Evolutionary conservation across 2,329 filamentous ascomycete species (phyloP).

Genomic region (Fusarium chaquense): DNA sequence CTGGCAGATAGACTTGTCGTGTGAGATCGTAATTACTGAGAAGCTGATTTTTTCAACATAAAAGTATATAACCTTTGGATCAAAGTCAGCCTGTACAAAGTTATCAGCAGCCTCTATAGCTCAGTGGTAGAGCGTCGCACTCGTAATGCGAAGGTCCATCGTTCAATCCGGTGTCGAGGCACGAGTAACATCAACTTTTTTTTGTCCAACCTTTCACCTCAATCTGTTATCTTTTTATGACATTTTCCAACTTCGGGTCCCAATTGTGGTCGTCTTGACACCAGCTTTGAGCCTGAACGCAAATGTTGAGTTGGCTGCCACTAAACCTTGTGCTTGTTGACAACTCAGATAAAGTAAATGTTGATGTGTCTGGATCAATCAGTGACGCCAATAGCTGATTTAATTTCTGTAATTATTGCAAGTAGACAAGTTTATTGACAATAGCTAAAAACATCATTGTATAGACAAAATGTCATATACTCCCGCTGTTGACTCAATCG

Average conservation of each 20-base stretch:
- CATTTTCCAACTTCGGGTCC: neutral
- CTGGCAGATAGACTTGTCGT: neutral
- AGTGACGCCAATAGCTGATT: neutral
- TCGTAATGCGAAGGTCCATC: conserved; percentile 1
- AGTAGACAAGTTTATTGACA: neutral
- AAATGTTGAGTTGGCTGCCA: neutral
- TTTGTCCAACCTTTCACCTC: neutral
- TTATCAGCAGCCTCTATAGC: neutral
- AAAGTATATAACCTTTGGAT: accelerated
- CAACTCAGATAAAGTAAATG: neutral
- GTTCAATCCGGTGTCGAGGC: conserved; percentile 1
- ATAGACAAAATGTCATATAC: neutral
- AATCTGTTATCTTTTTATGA: neutral
- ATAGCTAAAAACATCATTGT: neutral
- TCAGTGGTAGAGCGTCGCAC: conserved; percentile 1
- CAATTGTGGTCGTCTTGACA: neutral
- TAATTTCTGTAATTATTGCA: neutral
- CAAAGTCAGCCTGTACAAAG: neutral
- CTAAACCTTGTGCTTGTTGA: neutral
- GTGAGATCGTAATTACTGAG: neutral
- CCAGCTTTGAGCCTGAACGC: neutral
- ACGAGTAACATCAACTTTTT: neutral
- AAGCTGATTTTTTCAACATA: accelerated
- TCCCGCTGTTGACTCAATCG: neutral
- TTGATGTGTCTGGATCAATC: neutral